Evolutionary conservation across 1,139 yeast genomes (phyloP).

Genomic region (Zygosaccharomyces pseudobailii): DNA sequence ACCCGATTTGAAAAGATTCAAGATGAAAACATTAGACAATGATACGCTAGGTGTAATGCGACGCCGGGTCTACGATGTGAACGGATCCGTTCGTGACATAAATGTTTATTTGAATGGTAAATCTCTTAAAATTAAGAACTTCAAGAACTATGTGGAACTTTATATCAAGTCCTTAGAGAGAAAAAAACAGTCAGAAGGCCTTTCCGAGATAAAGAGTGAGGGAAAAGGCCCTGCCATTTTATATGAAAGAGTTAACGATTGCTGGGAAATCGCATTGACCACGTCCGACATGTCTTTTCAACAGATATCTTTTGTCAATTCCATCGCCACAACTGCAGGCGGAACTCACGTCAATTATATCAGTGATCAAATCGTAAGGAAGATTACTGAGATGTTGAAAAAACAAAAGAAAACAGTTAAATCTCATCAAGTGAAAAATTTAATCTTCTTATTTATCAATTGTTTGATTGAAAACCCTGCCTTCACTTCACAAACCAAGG

Average conservation of each 20-base stretch:
- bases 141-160: constrained; percentile 85
- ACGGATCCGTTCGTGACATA: constrained; percentile 90
- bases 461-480: constrained; percentile 96
- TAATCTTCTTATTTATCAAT: constrained; percentile 86
- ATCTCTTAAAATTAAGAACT: constrained; percentile 61
- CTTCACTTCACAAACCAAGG: constrained; percentile 96
- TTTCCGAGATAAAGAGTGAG: constrained; percentile 36
- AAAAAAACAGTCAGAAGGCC: constrained; percentile 34
- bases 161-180: constrained; percentile 70
- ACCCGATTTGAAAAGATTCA: constrained; percentile 82
- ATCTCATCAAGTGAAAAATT: constrained; percentile 83
- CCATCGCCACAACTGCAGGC: constrained; percentile 95
- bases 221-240: constrained; percentile 57
- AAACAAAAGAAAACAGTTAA: constrained; percentile 77
- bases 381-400: constrained; percentile 66
- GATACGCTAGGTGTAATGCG: constrained; percentile 80
- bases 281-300: constrained; percentile 86
- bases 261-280: constrained; percentile 97
- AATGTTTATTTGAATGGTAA: constrained; percentile 76
- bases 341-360: constrained; percentile 93
- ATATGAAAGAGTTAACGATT: constrained; percentile 67
- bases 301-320: constrained; percentile 94
- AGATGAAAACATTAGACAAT: constrained; percentile 75
- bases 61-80: constrained; percentile 92
- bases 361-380: constrained; percentile 76